Base-by-base conservation (phyloP, 1,284 basidiomycete genomes). In the Melampsora americana region DNA sequence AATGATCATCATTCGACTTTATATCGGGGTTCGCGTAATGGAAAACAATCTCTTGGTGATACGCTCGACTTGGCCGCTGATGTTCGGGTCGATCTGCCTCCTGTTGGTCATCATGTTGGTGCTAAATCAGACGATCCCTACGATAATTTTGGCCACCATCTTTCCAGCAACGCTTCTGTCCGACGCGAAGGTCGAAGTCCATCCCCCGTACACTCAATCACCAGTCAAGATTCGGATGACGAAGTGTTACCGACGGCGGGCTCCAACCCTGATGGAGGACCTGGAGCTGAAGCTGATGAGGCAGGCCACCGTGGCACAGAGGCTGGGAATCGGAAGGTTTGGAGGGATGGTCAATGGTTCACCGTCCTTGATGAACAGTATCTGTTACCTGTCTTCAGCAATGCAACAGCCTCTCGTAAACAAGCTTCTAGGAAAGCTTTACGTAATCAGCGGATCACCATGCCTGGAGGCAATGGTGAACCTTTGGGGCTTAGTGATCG, bases 331-430 rank as follows among this genome's bases (percentile, higher is more conserved):
- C 35, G 84, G 83, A 72, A 77, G 59, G 83, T 86, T 16, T 86
- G 85, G 84, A 82, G 85, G 23, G 86, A 88, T 78, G 87, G 87
- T 6, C 92, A 94, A 83, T 98, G 95, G 95, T 99, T 99, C 88
- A 94, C 94, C 79, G 87, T 90, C 42, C 85, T 99, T 62, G 95
- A 99, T 83, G 93, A 99, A 83, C 87, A 93, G 77, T 99, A 97
- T 83, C 86, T 99, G 20, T 84, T 98, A 2, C 96, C 95, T 18
- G 85, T 97, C 56, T 76, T 76, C 42, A 69, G 66, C 32, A 76
- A 76, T 76, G 79, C 83, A 39, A 84, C 84, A 0, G 84, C 84
- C 0, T 82, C 80, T 18, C 80, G 84, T 32, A 82, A 83, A 78
- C 82, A 84, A 71, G 82, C 83, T 39, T 80, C 82, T 75, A 80